Base-by-base conservation (phyloP, 2,329 filamentous ascomycete species). In the Nemania sp. region DNA sequence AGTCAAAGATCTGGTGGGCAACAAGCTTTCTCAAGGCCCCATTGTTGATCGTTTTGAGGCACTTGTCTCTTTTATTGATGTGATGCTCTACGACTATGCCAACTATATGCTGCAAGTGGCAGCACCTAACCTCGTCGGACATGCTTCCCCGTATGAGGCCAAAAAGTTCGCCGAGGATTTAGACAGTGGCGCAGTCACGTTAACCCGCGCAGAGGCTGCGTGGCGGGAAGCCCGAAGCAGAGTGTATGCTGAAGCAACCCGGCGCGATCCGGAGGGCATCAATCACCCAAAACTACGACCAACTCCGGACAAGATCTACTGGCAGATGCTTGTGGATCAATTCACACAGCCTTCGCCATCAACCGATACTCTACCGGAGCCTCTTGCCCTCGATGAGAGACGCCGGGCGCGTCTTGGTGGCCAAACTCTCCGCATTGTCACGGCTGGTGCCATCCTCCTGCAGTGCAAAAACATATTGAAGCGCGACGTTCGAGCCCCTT, bases 391-490 rank as follows among this genome's bases (percentile, higher is more conserved):
- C 1, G 91, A 95, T 67, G 73, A 80, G 42, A 83, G 81, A 54
- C 88, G 90, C 15, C 83, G 91, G 43, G 74, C 77, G 2, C 80
- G 81, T 20, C 81, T 86, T 49, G 83, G 86, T 9, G 73, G 77
- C 25, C 80, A 86, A 59, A 80, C 86, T 0, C 76, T 88, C 47
- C 83, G 86, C 46, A 88, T 94, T 67, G 84, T 90, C 20, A 90
- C 89, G 1, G 84, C 89, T 3, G 90, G 89, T 1, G 88, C 90
- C 0, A 88, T 94, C 49, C 78, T 93, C 29, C 78, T 94, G 13
- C 91, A 92, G 53, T 89, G 88, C 74, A 95, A 95, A 78, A 94
- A 92, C 67, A 80, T 94, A 7, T 82, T 95, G 34, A 93, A 92
- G 76, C 86, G 91, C 15, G 90, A 94, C 70, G 89, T 92, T 3